Evolutionary conservation across 306 rosid genomes (phyloP), one percentile per base, ranked within the genome.

Genomic region (Hippophae rhamnoides): DNA sequence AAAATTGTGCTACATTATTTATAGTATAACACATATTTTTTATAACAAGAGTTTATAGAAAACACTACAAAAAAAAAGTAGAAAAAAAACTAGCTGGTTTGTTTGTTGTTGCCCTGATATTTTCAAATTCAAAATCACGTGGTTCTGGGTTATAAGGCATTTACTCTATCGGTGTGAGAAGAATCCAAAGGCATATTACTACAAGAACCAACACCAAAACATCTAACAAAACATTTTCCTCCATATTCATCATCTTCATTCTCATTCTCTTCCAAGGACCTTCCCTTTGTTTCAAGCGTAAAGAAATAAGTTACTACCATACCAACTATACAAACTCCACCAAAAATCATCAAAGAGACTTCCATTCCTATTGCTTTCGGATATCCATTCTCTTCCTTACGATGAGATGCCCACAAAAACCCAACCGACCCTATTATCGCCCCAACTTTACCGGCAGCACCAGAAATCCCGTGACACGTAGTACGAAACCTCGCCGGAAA

Each of bases 381-480:
- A 52, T 81, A 47, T 1, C 79, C 80, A 0, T 66, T 38, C 55
- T 60, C 73, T 14, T 25, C 0, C 7, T 40, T 0, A 0, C 7
- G 52, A 54, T 79, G 78, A 3, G 88, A 81, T 11, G 82, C 85
- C 79, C 72, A 79, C 5, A 75, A 55, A 71, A 85, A 81, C 5
- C 94, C 94, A 11, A 85, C 82, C 0, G 81, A 70, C 2, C 94
- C 96, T 14, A 89, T 81, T 0, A 89, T 77, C 5, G 96, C 94
- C 10, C 96, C 90, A 5, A 73, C 56, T 63, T 89, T 89, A 0
- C 96, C 94, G 0, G 40, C 47, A 0, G 96, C 96, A 41, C 94
- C 96, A 0, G 96, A 75, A 41, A 89, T 82, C 5, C 94, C 96
- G 31, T 89, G 94, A 57, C 96, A 89, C 0, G 94, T 89, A 2